phyloP scores from a whole-genome alignment of 371 early-diverging fungal species.

The Mortierella sp. region DNA sequence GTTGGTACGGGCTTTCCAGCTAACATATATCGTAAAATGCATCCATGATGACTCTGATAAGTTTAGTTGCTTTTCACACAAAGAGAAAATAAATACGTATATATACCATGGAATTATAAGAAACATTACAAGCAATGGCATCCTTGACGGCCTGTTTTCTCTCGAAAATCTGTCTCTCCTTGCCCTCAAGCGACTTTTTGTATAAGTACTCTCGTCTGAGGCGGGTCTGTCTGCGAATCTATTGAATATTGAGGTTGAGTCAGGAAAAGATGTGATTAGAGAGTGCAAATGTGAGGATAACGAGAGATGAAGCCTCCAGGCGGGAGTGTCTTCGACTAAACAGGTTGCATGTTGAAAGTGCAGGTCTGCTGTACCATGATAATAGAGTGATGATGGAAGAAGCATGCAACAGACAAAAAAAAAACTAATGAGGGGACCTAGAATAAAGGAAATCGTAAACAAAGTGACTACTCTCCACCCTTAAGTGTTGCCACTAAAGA shows the following conservation, averaged over 20 bases:
- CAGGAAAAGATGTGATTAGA: not conserved
- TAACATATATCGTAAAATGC: constrained; percentile 24
- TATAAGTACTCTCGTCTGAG: constrained; percentile 94
- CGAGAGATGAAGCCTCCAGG: no score
- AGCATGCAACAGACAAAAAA: not conserved
- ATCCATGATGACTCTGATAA: constrained; percentile 26
- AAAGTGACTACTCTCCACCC: constrained; percentile 14
- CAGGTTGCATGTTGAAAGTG: no score
- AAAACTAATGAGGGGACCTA: no score
- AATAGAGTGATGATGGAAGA: not conserved
- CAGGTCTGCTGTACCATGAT: constrained; percentile 15
- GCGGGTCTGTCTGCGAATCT: constrained; percentile 87
- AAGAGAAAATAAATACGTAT: not conserved
- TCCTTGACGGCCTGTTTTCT: constrained; percentile 93
- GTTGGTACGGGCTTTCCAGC: constrained; percentile 90
- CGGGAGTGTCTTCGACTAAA: no score
- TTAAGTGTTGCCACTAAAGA: not conserved
- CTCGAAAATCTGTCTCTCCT: constrained; percentile 91
- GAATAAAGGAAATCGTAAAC: constrained; percentile 8
- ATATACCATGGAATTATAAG: no score
- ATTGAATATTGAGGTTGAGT: constrained; percentile 2
- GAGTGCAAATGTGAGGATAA: no score
- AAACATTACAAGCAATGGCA: constrained; percentile 81
- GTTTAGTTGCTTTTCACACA: not conserved
- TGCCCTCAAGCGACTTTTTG: constrained; percentile 92